Evolutionary conservation across 1,284 basidiomycete genomes (phyloP).

Genomic region (Grifola frondosa): DNA sequence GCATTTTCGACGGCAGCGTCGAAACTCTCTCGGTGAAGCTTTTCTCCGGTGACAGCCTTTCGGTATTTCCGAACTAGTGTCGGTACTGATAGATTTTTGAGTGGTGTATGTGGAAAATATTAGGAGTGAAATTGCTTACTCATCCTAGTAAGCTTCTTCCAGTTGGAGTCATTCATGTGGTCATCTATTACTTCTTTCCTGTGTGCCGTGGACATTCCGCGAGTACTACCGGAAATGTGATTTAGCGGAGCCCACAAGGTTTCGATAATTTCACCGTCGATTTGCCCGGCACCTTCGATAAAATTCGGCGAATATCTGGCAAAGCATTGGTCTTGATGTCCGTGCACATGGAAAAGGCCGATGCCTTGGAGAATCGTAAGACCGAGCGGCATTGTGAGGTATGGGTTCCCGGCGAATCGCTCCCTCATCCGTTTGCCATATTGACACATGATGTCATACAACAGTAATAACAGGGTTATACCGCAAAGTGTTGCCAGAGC

Average conservation of each 20-base stretch:
- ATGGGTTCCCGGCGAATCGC: background rate
- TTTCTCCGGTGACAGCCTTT: no score
- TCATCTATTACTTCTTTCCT: constrained; percentile 21
- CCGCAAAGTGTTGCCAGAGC: background rate
- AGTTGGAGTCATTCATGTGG: constrained; percentile 25
- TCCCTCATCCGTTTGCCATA: background rate
- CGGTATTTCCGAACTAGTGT: no score
- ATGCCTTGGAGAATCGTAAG: background rate
- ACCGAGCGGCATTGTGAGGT: background rate
- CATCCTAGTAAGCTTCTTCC: constrained; percentile 17
- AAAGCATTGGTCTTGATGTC: constrained; percentile 17
- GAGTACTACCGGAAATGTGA: constrained; percentile 13
- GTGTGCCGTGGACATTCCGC: constrained; percentile 16
- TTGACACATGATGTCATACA: constrained; percentile 3
- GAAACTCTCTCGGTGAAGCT: no score
- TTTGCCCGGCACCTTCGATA: constrained; percentile 15
- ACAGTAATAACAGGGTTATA: background rate
- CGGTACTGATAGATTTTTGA: no score
- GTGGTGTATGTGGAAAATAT: no score
- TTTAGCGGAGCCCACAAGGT: constrained; percentile 22
- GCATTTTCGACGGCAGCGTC: no score
- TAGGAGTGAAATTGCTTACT: no score
- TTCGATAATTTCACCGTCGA: constrained; percentile 23
- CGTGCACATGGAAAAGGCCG: constrained; percentile 19
- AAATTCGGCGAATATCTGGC: constrained; percentile 16